phyloP scores from a whole-genome alignment of 2,329 filamentous ascomycete species.

The Verticillium alfalfae region DNA sequence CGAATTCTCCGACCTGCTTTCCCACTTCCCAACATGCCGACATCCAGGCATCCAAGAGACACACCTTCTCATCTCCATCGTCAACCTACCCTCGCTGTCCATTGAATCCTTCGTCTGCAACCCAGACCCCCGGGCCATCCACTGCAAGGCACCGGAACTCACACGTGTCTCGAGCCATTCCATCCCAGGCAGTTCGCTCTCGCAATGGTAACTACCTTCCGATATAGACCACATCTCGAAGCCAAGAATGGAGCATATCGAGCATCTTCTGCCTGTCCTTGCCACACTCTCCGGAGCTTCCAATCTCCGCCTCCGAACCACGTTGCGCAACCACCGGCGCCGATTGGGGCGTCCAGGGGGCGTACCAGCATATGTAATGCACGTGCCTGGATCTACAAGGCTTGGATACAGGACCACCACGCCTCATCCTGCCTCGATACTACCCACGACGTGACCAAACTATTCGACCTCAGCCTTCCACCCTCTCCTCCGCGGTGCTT shows the following conservation, averaged over 20 bases:
- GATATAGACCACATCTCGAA: background rate
- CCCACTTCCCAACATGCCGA: too few species aligned
- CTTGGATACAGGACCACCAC: conserved; percentile 8
- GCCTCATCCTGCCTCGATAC: background rate
- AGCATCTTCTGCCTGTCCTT: background rate
- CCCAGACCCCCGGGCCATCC: too few species aligned
- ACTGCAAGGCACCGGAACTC: background rate
- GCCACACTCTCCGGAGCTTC: background rate
- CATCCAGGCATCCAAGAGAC: too few species aligned
- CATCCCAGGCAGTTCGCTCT: background rate
- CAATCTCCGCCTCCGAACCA: background rate
- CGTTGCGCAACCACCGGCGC: conserved; percentile 6
- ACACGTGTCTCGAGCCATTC: background rate
- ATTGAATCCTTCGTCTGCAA: too few species aligned
- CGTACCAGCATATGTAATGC: background rate
- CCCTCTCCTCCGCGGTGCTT: background rate
- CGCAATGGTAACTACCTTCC: background rate
- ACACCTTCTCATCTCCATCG: too few species aligned
- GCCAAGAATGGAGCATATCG: background rate
- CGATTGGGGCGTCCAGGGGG: conserved; percentile 8
- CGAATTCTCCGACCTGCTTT: too few species aligned
- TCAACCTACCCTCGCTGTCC: too few species aligned
- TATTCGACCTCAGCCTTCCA: background rate
- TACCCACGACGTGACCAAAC: conserved; percentile 4
- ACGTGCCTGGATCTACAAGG: background rate